Base-by-base conservation (phyloP, 768 basidiomycete genomes). In the Phallus indusiatus region DNA sequence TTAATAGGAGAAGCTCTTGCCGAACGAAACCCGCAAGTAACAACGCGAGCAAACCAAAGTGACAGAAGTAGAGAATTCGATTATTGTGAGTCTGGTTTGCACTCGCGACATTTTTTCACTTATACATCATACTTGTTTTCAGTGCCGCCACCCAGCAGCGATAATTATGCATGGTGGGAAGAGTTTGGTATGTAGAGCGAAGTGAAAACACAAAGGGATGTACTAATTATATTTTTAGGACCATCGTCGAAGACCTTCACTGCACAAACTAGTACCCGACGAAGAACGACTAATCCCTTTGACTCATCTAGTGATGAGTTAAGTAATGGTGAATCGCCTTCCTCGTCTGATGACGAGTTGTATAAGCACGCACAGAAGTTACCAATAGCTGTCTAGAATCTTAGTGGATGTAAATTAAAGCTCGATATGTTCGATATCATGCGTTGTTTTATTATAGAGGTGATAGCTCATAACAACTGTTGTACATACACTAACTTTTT, bases 141-240 rank as follows among this genome's bases (percentile, higher is more conserved):
- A 93, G 91, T 91, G 20, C 91, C 91, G n/a, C 84, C 83, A 5
- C 91, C 91, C 1, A 93, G 90, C 67, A 81, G 86, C 1, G 87
- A 90, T 49, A 83, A 86, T 42, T 67, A 71, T 1, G 79, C 80
- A 11, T 94, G 91, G 91, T 94, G 91, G 91, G 78, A 87, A 59
- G 73, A 70, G 48, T 81, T 81, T 68, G 86, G 90, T 86, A 66
- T 61, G 74, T 58, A 16, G 49, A n/a, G 20, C 21, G 21, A n/a
- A n/a, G n/a, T n/a, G n/a, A n/a, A n/a, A n/a, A n/a, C n/a, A n/a
- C n/a, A n/a, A n/a, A n/a, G n/a, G n/a, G n/a, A n/a, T n/a, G n/a
- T n/a, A n/a, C n/a, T n/a, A n/a, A n/a, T n/a, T 37, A 37, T 37
- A 52, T 22, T 33, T 33, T 17, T 61, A 85, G 85, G 83, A 53